Conservation (phyloP, 495 filamentous ascomycete genomes). For the Collariella sp. region DNA sequence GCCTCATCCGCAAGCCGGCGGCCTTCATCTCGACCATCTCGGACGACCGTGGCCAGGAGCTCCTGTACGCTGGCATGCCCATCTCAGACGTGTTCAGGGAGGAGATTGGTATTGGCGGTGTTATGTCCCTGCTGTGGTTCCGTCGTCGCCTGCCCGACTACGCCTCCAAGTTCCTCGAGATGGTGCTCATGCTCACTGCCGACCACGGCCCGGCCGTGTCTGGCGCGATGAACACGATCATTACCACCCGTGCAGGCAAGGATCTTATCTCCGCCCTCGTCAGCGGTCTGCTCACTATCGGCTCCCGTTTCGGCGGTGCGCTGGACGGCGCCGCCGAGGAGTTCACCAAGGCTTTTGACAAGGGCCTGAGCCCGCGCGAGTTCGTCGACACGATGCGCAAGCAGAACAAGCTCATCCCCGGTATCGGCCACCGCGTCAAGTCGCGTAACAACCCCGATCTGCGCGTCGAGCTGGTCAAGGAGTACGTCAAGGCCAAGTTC, state of each 20-base stretch:
- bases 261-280: slow-evolving; percentile 94
- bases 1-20: slow-evolving; percentile 97
- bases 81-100: slow-evolving; percentile 99
- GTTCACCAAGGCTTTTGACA: slow-evolving; percentile 96
- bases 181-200: slow-evolving; percentile 99
- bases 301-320: slow-evolving; percentile 96
- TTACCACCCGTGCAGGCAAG: slow-evolving; percentile 97
- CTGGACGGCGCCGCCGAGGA: slow-evolving; percentile 96
- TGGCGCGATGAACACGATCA: slow-evolving; percentile 99
- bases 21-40: slow-evolving; percentile 99
- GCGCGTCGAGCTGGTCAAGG: slow-evolving; percentile 98
- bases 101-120: slow-evolving; percentile 97
- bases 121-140: slow-evolving; percentile 99
- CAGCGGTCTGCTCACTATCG: slow-evolving; percentile 93
- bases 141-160: slow-evolving; percentile 92
- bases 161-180: slow-evolving; percentile 97
- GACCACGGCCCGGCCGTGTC: slow-evolving; percentile 98
- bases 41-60: slow-evolving; percentile 98
- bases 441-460: slow-evolving; percentile 99
- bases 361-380: slow-evolving; percentile 94
- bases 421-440: slow-evolving; percentile 98
- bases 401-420: slow-evolving; percentile 99
- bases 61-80: slow-evolving; percentile 97
- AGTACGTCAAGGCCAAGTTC: slow-evolving; percentile 96
- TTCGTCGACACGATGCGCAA: slow-evolving; percentile 98